Percentiles rank a stretch among this genome's conserved stretches.
Evolutionary conservation across 306 rosid genomes (phyloP).

Genomic region (Parietaria judaica): DNA sequence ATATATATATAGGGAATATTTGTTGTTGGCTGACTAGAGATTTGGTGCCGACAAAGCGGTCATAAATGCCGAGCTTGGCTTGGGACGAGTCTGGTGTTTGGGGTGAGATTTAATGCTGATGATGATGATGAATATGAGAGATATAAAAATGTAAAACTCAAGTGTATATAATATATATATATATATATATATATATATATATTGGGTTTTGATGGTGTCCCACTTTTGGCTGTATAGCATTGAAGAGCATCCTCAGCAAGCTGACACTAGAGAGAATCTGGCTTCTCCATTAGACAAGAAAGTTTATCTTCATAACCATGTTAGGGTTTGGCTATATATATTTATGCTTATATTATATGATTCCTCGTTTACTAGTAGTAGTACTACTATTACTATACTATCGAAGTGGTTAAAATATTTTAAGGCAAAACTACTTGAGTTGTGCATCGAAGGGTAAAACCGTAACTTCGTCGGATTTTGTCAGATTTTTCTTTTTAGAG

Average conservation of each 20-base stretch:
- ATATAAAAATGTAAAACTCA: background rate
- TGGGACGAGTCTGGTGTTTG: constrained; percentile 13
- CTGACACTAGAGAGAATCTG: constrained; percentile 16
- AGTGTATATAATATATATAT: background rate
- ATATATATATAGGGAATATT: background rate
- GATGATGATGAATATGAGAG: constrained; percentile 1
- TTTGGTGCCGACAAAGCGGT: constrained; percentile 18
- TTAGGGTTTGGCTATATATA: constrained; percentile 11
- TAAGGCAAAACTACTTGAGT: too few species aligned
- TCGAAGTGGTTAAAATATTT: too few species aligned
- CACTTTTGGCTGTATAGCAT: constrained; percentile 26
- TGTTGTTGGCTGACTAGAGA: background rate
- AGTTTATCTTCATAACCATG: constrained; percentile 8
- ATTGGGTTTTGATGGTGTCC: constrained; percentile 15
- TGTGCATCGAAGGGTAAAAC: too few species aligned
- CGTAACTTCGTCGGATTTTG: too few species aligned
- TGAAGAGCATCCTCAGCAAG: constrained; percentile 22
- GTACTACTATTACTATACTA: too few species aligned
- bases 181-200: background rate
- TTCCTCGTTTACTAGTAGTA: too few species aligned
- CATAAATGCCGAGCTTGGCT: constrained; percentile 24
- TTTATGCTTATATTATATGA: too few species aligned
- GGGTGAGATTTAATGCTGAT: constrained; percentile 19
- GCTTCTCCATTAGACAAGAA: constrained; percentile 22
- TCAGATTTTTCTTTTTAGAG: too few species aligned